These are phyloP conservation scores for Candida frijolesensis DNA, from an alignment of 1,139 yeast species.

Conservation along the genomic window DNA sequence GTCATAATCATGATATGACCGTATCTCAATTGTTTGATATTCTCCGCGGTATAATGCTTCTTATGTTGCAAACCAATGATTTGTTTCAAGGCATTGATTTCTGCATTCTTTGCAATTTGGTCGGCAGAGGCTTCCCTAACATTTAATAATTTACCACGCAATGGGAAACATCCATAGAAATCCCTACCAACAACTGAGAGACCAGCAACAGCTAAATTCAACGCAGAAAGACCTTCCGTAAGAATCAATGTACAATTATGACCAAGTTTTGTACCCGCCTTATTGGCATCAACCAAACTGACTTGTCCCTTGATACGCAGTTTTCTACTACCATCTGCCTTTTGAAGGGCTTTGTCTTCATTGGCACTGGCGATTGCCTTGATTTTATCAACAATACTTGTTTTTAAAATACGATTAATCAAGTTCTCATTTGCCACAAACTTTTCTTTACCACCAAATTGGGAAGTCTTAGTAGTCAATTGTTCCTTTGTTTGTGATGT, in stretches of 20 bases:
- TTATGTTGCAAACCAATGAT: slow-evolving; percentile 96
- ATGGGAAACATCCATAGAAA: slow-evolving; percentile 92
- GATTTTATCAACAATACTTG: slow-evolving; percentile 82
- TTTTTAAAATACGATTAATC: slow-evolving; percentile 66
- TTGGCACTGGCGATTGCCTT: slow-evolving; percentile 82
- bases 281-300: slow-evolving; percentile 93
- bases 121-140: slow-evolving; percentile 97
- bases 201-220: slow-evolving; percentile 91
- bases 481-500: slow-evolving; percentile 98
- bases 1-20: slow-evolving; percentile 99
- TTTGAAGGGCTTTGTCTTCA: slow-evolving; percentile 84
- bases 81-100: slow-evolving; percentile 92
- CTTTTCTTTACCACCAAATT: slow-evolving; percentile 84
- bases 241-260: slow-evolving; percentile 87
- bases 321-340: slow-evolving; percentile 87
- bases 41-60: slow-evolving; percentile 66
- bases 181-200: slow-evolving; percentile 95
- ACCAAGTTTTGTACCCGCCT: slow-evolving; percentile 94
- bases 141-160: slow-evolving; percentile 91
- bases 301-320: slow-evolving; percentile 86
- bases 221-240: slow-evolving; percentile 98
- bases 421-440: slow-evolving; percentile 73
- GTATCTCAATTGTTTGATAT: slow-evolving; percentile 76
- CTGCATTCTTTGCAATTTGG: slow-evolving; percentile 88
- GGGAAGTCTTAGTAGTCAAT: slow-evolving; percentile 82